Evolutionary conservation across 768 basidiomycete genomes (phyloP).

Genomic region (Suillus ampliporus): DNA sequence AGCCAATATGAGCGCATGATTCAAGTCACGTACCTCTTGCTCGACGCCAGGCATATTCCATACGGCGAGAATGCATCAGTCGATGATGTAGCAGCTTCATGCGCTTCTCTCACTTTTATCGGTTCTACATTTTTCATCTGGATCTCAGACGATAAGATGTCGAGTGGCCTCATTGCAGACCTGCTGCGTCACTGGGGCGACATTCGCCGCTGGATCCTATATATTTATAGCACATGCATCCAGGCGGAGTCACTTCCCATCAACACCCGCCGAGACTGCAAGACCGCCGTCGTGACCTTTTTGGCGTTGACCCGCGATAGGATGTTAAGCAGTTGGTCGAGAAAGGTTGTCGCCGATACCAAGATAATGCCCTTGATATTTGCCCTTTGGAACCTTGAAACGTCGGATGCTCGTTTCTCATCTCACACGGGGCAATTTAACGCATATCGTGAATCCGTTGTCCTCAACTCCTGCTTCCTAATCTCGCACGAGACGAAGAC

Average conservation of each 20-base stretch:
- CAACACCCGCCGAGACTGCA: slow-evolving; percentile 25
- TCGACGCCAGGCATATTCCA: slow-evolving; percentile 26
- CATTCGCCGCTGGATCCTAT: slow-evolving; percentile 34
- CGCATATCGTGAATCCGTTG: slow-evolving; percentile 32
- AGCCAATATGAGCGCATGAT: slow-evolving; percentile 30
- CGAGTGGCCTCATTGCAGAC: slow-evolving; percentile 18
- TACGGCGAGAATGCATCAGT: slow-evolving; percentile 11
- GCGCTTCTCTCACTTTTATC: slow-evolving; percentile 23
- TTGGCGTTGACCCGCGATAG: slow-evolving; percentile 32
- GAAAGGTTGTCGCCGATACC: slow-evolving; percentile 26
- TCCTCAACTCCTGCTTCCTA: slow-evolving; percentile 34
- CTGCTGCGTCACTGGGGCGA: slow-evolving; percentile 28
- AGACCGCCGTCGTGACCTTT: slow-evolving; percentile 31
- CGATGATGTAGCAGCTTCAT: slow-evolving; percentile 18
- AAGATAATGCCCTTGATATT: slow-evolving; percentile 35
- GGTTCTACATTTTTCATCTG: slow-evolving; percentile 31
- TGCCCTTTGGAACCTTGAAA: slow-evolving; percentile 34
- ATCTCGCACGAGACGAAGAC: slow-evolving; percentile 27
- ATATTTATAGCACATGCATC: slow-evolving; percentile 24
- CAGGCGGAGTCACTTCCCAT: slow-evolving; percentile 11
- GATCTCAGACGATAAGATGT: slow-evolving; percentile 22
- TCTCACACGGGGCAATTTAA: slow-evolving; percentile 20
- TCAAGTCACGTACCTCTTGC: slow-evolving; percentile 26
- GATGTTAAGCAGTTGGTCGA: slow-evolving; percentile 33
- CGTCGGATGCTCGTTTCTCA: slow-evolving; percentile 27